phyloP scores from a whole-genome alignment of 1,139 yeast species.

The Taiozyma onychis region DNA sequence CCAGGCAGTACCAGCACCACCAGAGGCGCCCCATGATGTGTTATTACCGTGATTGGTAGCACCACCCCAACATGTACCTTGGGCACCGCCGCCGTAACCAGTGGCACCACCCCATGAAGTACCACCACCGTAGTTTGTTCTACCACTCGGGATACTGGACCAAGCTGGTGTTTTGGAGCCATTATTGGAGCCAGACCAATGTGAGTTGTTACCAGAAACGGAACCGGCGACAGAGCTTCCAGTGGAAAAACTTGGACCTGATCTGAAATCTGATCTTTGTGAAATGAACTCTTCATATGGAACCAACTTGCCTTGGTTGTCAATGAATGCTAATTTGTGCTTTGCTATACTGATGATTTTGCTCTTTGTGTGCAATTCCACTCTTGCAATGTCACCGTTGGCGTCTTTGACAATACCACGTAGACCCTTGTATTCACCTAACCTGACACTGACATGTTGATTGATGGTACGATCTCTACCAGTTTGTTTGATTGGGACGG shows the following conservation, averaged over 20 bases:
- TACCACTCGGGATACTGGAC: conserved; percentile 22
- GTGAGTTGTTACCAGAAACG: conserved; percentile 6
- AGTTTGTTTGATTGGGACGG: conserved; percentile 31
- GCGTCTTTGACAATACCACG: conserved; percentile 93
- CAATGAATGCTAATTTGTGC: conserved; percentile 66
- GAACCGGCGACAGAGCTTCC: conserved; percentile 2
- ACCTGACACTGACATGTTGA: conserved; percentile 77
- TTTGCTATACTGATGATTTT: conserved; percentile 85
- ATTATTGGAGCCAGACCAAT: conserved; percentile 26
- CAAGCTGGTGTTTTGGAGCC: conserved; percentile 38
- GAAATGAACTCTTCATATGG: conserved; percentile 72
- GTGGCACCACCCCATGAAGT: conserved; percentile 37
- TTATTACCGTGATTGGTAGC: conserved; percentile 46
- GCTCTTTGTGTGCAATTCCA: conserved; percentile 88
- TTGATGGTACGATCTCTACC: conserved; percentile 81
- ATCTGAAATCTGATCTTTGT: conserved; percentile 25
- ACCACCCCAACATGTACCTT: conserved; percentile 27
- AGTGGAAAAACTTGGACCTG: conserved; percentile 14
- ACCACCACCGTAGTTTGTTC: conserved; percentile 36
- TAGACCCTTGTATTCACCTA: conserved; percentile 90
- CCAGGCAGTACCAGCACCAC: conserved; percentile 42
- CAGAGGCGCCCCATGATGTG: conserved; percentile 30
- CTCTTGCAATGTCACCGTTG: conserved; percentile 84
- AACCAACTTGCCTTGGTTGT: conserved; percentile 56
- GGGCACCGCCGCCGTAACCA: conserved; percentile 32